These are phyloP conservation scores for Effrenium voratum DNA, from an alignment of 73 alveolate species.

Conservation along the genomic window DNA sequence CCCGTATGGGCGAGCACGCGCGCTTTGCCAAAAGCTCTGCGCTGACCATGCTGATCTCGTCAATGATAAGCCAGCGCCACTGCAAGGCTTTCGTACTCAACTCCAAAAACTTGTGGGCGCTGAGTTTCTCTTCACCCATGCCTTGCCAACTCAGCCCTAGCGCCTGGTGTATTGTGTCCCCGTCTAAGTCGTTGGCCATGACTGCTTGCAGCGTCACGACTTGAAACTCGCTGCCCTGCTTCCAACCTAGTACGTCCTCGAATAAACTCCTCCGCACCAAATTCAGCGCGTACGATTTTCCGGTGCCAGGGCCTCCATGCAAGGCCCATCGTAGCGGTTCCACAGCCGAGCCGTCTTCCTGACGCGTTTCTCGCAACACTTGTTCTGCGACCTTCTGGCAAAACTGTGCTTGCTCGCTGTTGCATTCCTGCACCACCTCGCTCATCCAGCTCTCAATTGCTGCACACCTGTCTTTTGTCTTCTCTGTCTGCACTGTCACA, in stretches of 20 bases:
- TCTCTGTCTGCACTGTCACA: neutral
- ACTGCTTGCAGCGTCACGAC: slow-evolving; percentile 24
- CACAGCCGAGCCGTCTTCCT: neutral
- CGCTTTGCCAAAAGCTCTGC: neutral
- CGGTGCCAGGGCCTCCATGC: slow-evolving; percentile 53
- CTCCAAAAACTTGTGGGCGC: neutral
- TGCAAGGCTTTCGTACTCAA: neutral
- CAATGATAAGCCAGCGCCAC: slow-evolving; percentile 31
- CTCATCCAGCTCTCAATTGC: neutral
- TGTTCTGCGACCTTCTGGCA: neutral
- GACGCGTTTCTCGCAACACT: neutral
- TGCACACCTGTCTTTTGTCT: neutral
- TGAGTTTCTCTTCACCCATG: neutral
- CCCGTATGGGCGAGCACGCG: neutral
- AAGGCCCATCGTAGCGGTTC: slow-evolving; percentile 33
- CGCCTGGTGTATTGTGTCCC: slow-evolving; percentile 40
- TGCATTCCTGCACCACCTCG: too few relatives aligned
- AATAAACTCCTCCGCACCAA: neutral
- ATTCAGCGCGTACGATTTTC: neutral
- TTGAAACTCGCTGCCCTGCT: neutral
- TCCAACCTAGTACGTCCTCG: neutral
- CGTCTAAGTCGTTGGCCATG: slow-evolving; percentile 24
- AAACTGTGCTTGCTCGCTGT: neutral
- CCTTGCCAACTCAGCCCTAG: slow-evolving; percentile 1
- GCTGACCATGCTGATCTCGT: slow-evolving; percentile 55